A percentile compares a stretch with the other conserved stretches of the same genome.
phyloP scores from a whole-genome alignment of 805 yeast species.

The Pichia eremophila region DNA sequence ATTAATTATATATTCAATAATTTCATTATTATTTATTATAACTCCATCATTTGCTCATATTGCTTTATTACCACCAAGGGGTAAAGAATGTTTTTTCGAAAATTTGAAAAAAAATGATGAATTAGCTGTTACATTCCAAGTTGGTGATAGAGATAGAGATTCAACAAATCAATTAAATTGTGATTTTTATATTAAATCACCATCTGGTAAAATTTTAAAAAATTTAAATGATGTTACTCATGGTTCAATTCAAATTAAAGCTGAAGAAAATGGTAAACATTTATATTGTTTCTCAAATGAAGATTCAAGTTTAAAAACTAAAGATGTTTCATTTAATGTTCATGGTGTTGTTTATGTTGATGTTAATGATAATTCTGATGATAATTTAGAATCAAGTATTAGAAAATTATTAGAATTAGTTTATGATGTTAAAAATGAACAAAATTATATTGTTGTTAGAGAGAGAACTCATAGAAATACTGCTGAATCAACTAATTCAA shows the following conservation, averaged over 20 bases:
- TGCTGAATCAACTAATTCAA: constrained; percentile 92
- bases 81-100: constrained; percentile 85
- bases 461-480: constrained; percentile 98
- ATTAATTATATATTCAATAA: neutral
- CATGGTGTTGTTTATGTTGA: constrained; percentile 88
- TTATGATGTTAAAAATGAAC: constrained; percentile 85
- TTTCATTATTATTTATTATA: constrained; percentile 5
- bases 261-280: constrained; percentile 62
- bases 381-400: constrained; percentile 78
- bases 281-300: constrained; percentile 91
- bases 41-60: constrained; percentile 43
- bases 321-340: constrained; percentile 91
- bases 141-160: constrained; percentile 77
- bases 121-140: constrained; percentile 82
- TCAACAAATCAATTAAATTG: constrained; percentile 54
- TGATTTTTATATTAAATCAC: constrained; percentile 49
- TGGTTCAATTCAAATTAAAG: constrained; percentile 67
- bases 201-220: constrained; percentile 41
- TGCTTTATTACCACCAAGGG: constrained; percentile 71
- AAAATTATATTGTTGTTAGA: constrained; percentile 84
- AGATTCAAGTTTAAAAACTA: constrained; percentile 56
- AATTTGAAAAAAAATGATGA: constrained; percentile 74
- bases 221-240: constrained; percentile 55
- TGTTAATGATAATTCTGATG: constrained; percentile 53
- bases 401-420: constrained; percentile 66